Evolutionary conservation across 192 early-diverging fungal species (phyloP).

Genomic region (Martensiomyces pterosporus): DNA sequence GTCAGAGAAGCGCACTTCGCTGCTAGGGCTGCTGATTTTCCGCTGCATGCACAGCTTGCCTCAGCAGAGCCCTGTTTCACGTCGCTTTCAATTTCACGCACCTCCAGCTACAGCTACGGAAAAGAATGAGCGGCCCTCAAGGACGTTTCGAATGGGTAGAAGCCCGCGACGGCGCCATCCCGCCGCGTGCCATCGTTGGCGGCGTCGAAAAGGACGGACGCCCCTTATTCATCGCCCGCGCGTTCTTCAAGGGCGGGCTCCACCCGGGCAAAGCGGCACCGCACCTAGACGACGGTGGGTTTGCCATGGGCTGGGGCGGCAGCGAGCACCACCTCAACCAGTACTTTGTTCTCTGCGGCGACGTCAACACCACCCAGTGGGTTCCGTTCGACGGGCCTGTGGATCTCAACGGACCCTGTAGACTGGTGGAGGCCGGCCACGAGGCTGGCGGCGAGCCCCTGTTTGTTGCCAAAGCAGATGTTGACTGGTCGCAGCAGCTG

Average conservation of each 20-base stretch:
- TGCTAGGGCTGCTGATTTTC: too few species aligned
- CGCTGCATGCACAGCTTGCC: too few species aligned
- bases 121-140: background rate
- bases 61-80: too few species aligned
- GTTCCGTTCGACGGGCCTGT: constrained; percentile 40
- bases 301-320: constrained; percentile 51
- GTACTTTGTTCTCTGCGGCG: constrained; percentile 58
- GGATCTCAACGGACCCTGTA: constrained; percentile 7
- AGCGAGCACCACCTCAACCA: constrained; percentile 37
- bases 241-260: constrained; percentile 48
- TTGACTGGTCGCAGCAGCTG: constrained; percentile 23
- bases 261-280: constrained; percentile 49
- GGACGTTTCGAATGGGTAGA: constrained; percentile 27
- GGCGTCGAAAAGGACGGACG: constrained; percentile 52
- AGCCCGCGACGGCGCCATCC: constrained; percentile 23
- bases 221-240: constrained; percentile 54
- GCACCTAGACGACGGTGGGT: constrained; percentile 43
- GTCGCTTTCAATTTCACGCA: too few species aligned
- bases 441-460: constrained; percentile 36
- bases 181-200: constrained; percentile 39
- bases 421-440: constrained; percentile 24
- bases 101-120: too few species aligned
- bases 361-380: constrained; percentile 48
- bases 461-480: constrained; percentile 30
- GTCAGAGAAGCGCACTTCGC: too few species aligned